Base-by-base conservation (phyloP, 1,284 basidiomycete genomes). In the Ustilago xerochloae region DNA sequence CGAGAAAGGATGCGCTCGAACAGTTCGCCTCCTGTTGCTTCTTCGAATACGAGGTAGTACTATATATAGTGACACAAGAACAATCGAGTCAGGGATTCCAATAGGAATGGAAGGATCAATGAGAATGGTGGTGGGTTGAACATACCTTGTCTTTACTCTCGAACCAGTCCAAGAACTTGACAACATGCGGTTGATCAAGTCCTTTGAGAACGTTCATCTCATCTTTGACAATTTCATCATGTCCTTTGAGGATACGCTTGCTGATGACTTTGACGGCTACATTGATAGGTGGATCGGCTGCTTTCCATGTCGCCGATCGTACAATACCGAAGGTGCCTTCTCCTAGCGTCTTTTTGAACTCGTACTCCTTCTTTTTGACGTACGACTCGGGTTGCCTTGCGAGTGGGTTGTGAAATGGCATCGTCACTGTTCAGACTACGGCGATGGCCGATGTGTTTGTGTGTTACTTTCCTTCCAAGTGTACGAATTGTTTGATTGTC, bases 141-240 rank as follows among this genome's bases (percentile, higher is more conserved):
- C 66, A 55, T 50, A 63, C 66, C 55, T 74, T 69, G 22, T 68
- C 71, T 38, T 66, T 65, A 53, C 71, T 75, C 63, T 84, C 83
- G 73, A 85, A 85, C 83, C 84, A 85, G 46, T 84, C 82, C 38
- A 84, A 61, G 15, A 83, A 78, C 59, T 84, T 84, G 78, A 96
- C 93, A 91, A 84, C 28, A 49, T 81, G 79, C 1, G 79, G 82
- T 43, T 83, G 81, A 33, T 82, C 73, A 16, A 84, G 74, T 9
- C 80, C 80, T 46, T 80, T 81, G 43, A 84, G 72, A 28, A 81
- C 81, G 55, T 81, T 77, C 75, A 84, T 84, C 55, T 84, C 82
- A 24, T 73, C 74, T 63, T 82, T 79, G 38, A 84, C 81, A 26
- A 80, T 76, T 46, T 82, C 78, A 35, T 81, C 74, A 45, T 82